Evolutionary conservation across 1,284 basidiomycete genomes (phyloP), one percentile per base, ranked within the genome.

Genomic region (Puccinia coronata): DNA sequence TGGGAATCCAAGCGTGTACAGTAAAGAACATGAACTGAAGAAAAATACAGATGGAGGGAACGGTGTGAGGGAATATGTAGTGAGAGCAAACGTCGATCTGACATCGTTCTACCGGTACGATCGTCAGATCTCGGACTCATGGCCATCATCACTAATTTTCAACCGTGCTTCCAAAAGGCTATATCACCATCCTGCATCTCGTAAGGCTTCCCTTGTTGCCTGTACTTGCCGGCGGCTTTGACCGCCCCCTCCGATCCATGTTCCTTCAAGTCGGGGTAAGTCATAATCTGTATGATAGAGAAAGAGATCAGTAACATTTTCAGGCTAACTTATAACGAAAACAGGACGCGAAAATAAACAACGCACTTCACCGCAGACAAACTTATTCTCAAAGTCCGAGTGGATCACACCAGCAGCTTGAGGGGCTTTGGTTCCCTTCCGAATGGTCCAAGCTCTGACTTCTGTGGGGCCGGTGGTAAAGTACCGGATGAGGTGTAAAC

Each of bases 341-440:
- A 36, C 4, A 69, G 14, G 39, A 16, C 4, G 55, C 5, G 31
- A 23, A 28, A 70, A 49, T 8, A 49, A 39, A 8, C 36, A 47
- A 74, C 79, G 63, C 34, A 81, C 79, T 88, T 99, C 96, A 87
- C 96, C 97, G 85, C 96, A 99, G n/a, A 99, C 93, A 85, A 99
- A 98, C 88, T 97, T 97, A 87, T 96, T 93, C 88, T 98, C 93
- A 86, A 96, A 96, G 87, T 96, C 95, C 63, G 93, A 91, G 88
- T 99, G 96, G 86, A 99, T 99, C 84, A 99, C 95, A 87, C 97
- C 97, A 51, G 97, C 97, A 1, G 97, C 97, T 85, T 95, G 92
- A 23, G 96, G 97, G 0, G 97, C 97, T 87, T 96, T 97, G 63
- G 92, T 94, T 39, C 95, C 96, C 83, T 91, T 91, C 81, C 96